Conservation (phyloP, 139 green algal species). For the Micractinium conductrix region DNA sequence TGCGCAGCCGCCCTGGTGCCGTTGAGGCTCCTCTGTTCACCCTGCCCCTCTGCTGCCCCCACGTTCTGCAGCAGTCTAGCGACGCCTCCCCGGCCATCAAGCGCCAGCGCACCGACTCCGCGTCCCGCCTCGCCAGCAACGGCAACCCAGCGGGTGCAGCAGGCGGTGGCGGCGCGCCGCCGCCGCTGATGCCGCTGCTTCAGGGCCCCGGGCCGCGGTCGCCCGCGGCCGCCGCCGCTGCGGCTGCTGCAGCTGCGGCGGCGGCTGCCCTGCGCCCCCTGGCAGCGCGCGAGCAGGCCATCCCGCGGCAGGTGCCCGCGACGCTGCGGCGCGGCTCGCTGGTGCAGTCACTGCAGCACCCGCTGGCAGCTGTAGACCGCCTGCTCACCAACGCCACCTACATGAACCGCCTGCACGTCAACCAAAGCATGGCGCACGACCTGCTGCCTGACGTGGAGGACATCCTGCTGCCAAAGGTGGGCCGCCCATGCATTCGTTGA, state of each 20-base stretch:
- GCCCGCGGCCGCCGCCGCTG: background rate
- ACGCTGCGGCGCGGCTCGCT: slow-evolving; percentile 7
- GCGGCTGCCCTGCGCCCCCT: slow-evolving; percentile 19
- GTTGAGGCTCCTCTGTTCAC: background rate
- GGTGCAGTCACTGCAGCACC: slow-evolving; percentile 3
- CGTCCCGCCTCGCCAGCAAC: background rate
- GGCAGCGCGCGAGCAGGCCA: slow-evolving; percentile 28
- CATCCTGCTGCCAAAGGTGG: background rate
- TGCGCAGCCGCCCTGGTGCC: background rate
- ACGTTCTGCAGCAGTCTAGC: background rate
- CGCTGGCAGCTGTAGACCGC: slow-evolving; percentile 14
- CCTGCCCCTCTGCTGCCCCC: background rate
- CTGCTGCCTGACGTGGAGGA: slow-evolving; percentile 25
- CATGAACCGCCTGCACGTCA: slow-evolving; percentile 35
- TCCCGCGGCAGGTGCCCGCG: slow-evolving; percentile 12
- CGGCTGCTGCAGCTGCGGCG: background rate
- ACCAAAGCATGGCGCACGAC: slow-evolving; percentile 27
- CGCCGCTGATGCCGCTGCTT: slow-evolving; percentile 9
- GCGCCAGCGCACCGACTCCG: slow-evolving; percentile 12
- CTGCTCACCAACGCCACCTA: slow-evolving; percentile 31
- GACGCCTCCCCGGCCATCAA: background rate
- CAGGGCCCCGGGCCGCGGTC: background rate
- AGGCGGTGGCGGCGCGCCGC: background rate
- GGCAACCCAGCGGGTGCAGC: no score
- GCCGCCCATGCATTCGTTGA: no score